A percentile compares a stretch with the other conserved stretches of the same genome.
These are phyloP conservation scores for Paecilomyces variotii DNA, from an alignment of 2,329 filamentous ascomycete species.

Conservation along the genomic window DNA sequence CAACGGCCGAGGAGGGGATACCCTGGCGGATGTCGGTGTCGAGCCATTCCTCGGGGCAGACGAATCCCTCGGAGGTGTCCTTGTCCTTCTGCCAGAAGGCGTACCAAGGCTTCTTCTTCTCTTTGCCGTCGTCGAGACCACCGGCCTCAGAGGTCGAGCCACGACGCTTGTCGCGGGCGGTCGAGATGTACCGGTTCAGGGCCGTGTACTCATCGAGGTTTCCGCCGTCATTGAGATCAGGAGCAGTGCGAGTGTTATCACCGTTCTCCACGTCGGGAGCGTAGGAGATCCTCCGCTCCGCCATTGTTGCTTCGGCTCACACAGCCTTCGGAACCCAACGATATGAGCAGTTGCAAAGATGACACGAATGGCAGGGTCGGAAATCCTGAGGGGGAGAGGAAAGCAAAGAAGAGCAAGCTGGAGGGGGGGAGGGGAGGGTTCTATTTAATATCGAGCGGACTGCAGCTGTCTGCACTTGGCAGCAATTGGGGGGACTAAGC, in stretches of 20 bases:
- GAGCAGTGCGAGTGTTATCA: constrained; percentile 24
- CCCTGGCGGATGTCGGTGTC: constrained; percentile 59
- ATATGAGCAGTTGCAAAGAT: not conserved
- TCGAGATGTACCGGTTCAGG: constrained; percentile 60
- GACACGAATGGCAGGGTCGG: not conserved
- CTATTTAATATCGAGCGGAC: not conserved
- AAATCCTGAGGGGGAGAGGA: not conserved
- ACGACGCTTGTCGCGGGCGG: constrained; percentile 53
- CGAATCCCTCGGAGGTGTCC: constrained; percentile 25
- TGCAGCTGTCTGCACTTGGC: no score
- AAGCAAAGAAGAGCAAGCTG: not conserved
- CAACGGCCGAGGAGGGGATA: constrained; percentile 52
- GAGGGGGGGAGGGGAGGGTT: not conserved
- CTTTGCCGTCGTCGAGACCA: constrained; percentile 29
- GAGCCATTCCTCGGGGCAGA: constrained; percentile 60
- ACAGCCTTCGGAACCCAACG: not conserved
- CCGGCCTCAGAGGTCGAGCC: constrained; percentile 38
- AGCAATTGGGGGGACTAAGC: not conserved
- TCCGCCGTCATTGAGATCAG: constrained; percentile 20
- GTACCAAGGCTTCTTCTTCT: constrained; percentile 50
- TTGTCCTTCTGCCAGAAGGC: constrained; percentile 42
- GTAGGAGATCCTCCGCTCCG: constrained; percentile 39
- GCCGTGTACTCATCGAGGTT: constrained; percentile 55
- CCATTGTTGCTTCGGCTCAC: constrained; percentile 27
- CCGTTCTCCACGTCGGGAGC: constrained; percentile 36